Conservation (phyloP, 1,284 basidiomycete genomes). For the Bjerkandera adusta region DNA sequence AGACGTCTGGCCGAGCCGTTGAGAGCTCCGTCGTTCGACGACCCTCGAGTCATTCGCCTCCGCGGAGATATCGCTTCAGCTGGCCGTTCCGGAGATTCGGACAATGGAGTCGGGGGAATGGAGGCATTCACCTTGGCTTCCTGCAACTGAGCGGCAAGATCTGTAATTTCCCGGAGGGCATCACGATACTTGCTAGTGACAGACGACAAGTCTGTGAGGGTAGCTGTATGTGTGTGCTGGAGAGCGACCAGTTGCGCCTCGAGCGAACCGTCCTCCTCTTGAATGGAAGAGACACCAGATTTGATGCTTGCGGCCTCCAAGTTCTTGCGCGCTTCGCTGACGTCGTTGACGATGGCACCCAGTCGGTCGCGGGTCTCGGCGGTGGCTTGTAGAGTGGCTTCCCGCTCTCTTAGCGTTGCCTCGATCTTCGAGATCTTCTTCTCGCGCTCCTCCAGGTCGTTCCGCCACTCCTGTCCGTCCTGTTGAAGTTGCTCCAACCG, state of each 20-base stretch:
- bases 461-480: conserved; percentile 72
- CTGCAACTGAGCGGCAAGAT: conserved; percentile 80
- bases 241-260: conserved; percentile 62
- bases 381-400: conserved; percentile 64
- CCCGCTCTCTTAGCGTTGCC: conserved; percentile 72
- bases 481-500: conserved; percentile 70
- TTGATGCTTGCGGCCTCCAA: conserved; percentile 43
- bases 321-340: conserved; percentile 67
- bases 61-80: conserved; percentile 45
- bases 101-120: conserved; percentile 27
- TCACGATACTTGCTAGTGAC: conserved; percentile 84
- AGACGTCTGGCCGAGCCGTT: conserved; percentile 55
- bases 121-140: conserved; percentile 61
- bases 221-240: conserved; percentile 75
- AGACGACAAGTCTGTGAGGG: conserved; percentile 75
- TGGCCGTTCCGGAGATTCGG: conserved; percentile 54
- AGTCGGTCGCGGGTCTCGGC: conserved; percentile 64
- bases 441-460: conserved; percentile 83
- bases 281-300: conserved; percentile 22
- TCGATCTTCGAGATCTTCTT: conserved; percentile 74
- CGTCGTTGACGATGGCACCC: conserved; percentile 63
- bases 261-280: conserved; percentile 35
- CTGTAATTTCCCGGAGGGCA: conserved; percentile 85
- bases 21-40: conserved; percentile 45
- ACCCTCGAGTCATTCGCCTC: conserved; percentile 48